These are phyloP conservation scores for Lathyrus aphaca DNA, from an alignment of 306 rosid genomes.

Conservation along the genomic window DNA sequence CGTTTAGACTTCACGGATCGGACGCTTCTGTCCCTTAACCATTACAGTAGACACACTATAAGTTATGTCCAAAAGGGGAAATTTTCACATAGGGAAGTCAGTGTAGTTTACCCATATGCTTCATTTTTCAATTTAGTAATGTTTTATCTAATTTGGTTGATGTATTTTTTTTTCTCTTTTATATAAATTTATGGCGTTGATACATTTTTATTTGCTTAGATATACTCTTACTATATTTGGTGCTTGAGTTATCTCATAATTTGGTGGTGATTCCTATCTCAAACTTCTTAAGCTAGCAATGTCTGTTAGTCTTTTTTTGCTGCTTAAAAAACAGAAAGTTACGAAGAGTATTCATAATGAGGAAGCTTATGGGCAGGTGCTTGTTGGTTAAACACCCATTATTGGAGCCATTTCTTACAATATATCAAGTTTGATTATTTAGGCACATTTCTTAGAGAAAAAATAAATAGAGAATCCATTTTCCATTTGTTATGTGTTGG, in stretches of 20 bases:
- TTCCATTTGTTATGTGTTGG: too few relatives aligned
- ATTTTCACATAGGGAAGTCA: slow-evolving; percentile 20
- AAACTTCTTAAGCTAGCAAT: not conserved
- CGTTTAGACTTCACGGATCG: slow-evolving; percentile 50
- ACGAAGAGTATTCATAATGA: too few relatives aligned
- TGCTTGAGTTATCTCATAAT: not conserved
- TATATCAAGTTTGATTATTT: too few relatives aligned
- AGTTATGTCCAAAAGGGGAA: slow-evolving; percentile 15
- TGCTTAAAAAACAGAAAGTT: too few relatives aligned
- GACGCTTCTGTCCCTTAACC: slow-evolving; percentile 30
- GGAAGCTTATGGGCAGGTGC: too few relatives aligned
- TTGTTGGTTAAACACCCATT: too few relatives aligned
- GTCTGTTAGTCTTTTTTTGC: not conserved
- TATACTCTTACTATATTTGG: not conserved
- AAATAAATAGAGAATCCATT: too few relatives aligned
- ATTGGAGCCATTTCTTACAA: too few relatives aligned
- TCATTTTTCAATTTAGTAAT: slow-evolving; percentile 30
- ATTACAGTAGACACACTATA: slow-evolving; percentile 8
- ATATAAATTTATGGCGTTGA: slow-evolving; percentile 10
- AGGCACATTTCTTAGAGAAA: too few relatives aligned
- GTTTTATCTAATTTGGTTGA: slow-evolving; percentile 14
- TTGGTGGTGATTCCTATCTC: slow-evolving; percentile 1
- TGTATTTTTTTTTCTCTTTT: not conserved
- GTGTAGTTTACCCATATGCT: slow-evolving; percentile 18
- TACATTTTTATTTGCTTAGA: not conserved